Conservation (phyloP, 106 monocot species). For the Dendrobium officinale region DNA sequence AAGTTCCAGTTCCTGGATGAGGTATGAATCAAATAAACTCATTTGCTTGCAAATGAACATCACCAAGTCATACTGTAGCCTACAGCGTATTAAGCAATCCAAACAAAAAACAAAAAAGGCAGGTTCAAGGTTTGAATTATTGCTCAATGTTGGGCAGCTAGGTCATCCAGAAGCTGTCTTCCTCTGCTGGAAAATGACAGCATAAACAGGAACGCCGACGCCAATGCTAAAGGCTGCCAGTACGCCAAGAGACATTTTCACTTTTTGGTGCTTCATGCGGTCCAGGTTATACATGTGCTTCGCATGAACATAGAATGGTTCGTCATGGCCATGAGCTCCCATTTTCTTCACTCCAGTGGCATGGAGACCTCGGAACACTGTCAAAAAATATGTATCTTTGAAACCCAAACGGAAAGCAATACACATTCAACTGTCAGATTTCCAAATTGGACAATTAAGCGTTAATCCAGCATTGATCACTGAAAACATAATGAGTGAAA, state of each 20-base stretch:
- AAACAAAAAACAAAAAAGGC: not conserved
- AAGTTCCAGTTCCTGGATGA: too few species aligned
- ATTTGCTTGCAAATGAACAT: too few species aligned
- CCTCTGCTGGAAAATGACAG: constrained; percentile 90
- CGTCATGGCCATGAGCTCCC: constrained; percentile 67
- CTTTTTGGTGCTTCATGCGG: constrained; percentile 76
- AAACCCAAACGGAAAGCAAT: too few species aligned
- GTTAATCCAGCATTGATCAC: too few species aligned
- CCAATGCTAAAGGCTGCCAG: constrained; percentile 77
- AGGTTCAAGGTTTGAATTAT: not conserved
- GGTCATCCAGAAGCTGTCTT: constrained; percentile 75
- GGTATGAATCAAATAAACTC: too few species aligned
- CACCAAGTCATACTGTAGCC: too few species aligned
- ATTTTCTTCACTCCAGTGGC: constrained; percentile 70
- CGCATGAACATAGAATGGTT: constrained; percentile 73
- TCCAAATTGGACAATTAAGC: too few species aligned
- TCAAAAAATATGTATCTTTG: not conserved
- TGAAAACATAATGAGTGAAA: too few species aligned
- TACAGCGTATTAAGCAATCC: not conserved
- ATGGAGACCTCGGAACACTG: constrained; percentile 62
- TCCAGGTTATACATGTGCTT: constrained; percentile 99
- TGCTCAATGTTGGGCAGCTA: not conserved
- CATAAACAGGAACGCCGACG: constrained; percentile 64
- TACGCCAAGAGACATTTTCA: constrained; percentile 56
- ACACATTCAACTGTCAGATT: too few species aligned